Evolutionary conservation across 2,329 filamentous ascomycete species (phyloP), one percentile per base, ranked within the genome.

Genomic region (Ilyonectria mors-panacis): DNA sequence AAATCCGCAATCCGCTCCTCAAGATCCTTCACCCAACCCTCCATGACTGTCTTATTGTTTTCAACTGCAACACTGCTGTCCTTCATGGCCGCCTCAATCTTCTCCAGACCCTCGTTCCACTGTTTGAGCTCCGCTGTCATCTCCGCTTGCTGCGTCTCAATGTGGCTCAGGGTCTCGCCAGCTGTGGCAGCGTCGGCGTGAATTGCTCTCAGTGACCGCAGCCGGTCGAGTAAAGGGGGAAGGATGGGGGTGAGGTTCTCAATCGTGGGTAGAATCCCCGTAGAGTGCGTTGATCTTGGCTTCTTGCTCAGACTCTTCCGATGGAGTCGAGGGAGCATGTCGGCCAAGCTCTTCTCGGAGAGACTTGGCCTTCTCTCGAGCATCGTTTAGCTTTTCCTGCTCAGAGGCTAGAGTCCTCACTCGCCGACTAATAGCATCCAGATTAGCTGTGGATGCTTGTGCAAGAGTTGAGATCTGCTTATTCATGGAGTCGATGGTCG

Each of bases 211-310:
- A 99, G 85, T 9, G 94, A 97, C 65, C 95, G 88, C 57, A 99
- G 84, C 28, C 96, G 89, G 75, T 98, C 94, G 12, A 99, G 85
- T 10, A 98, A 85, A 6, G 94, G 89, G 1, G 96, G 95, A 4
- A 99, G 86, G 19, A 97, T 86, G 1, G 96, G 96, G 6, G 94
- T 88, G 8, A 99, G 86, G 63, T 88, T 93, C 80, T 97, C 94
- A 65, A 99, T 96, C 0, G 94, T 96, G 1, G 94, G 92, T 17
- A 99, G 84, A 3, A 94, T 93, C 1, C 1, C 93, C 92, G 80
- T 98, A 98, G 6, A 99, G 88, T 1, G 95, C 93, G 71, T 97
- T 96, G 78, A 99, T 93, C 79, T 97, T 97, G 59, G 93, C 87
- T 45, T 91, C 87, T 74, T 97, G 93, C 74, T 97, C 94, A 9